Evolutionary conservation across 192 early-diverging fungal genomes (phyloP).

Genomic region (Gonapodya prolifera): DNA sequence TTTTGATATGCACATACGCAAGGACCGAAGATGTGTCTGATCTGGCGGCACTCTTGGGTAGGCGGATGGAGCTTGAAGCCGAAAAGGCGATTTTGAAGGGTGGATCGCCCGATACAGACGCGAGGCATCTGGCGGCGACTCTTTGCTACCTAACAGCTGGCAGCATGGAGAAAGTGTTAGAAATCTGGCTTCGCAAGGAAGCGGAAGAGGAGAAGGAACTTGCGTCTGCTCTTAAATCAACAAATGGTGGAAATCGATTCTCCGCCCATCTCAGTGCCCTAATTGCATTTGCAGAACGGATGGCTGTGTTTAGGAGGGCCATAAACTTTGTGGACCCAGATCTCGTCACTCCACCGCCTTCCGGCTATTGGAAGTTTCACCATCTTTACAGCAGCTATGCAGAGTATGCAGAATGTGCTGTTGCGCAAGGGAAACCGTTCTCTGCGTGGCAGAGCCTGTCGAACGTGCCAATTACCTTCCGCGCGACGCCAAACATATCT

Average conservation of each 20-base stretch:
- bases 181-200: conserved; percentile 59
- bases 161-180: conserved; percentile 66
- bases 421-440: conserved; percentile 59
- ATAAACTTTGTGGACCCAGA: conserved; percentile 79
- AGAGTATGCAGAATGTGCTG: conserved; percentile 71
- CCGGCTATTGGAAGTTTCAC: conserved; percentile 17
- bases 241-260: conserved; percentile 13
- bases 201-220: conserved; percentile 30
- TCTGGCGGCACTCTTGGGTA: conserved; percentile 24
- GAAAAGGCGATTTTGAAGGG: neutral
- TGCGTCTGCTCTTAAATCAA: neutral
- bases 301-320: conserved; percentile 84
- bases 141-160: conserved; percentile 77
- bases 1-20: conserved; percentile 87
- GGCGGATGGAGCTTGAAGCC: conserved; percentile 20
- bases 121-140: conserved; percentile 45
- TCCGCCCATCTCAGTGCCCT: conserved; percentile 40
- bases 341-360: conserved; percentile 20
- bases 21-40: conserved; percentile 56
- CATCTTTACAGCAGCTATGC: conserved; percentile 71
- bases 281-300: conserved; percentile 76
- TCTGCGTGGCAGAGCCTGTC: conserved; percentile 61
- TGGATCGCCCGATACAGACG: conserved; percentile 16
- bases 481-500: neutral
- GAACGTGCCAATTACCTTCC: conserved; percentile 1